phyloP scores from a whole-genome alignment of 768 basidiomycete genomes.

The Panaeolus papilionaceus region DNA sequence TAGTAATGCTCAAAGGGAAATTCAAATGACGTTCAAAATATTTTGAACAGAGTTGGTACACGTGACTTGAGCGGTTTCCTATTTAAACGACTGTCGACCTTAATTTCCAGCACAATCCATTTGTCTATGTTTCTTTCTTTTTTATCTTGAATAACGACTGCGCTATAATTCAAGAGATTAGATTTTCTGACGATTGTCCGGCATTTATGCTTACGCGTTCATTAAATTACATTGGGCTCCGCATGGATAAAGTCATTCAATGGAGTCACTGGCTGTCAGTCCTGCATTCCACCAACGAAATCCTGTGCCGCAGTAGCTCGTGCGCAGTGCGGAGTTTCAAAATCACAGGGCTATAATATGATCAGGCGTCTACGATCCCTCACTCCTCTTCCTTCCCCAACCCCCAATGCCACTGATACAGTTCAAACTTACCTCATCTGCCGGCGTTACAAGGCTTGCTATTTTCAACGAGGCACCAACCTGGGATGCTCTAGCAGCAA shows the following conservation, averaged over 20 bases:
- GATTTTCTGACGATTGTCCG: neutral
- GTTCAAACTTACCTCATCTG: slow-evolving; percentile 70
- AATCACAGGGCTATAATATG: slow-evolving; percentile 20
- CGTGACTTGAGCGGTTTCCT: neutral
- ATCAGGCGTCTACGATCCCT: slow-evolving; percentile 18
- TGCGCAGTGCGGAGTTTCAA: slow-evolving; percentile 53
- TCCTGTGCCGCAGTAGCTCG: slow-evolving; percentile 34
- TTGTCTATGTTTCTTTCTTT: neutral
- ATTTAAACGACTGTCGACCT: neutral
- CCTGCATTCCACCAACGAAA: slow-evolving; percentile 4
- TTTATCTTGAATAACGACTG: neutral
- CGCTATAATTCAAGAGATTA: neutral
- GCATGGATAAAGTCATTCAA: neutral
- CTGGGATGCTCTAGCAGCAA: slow-evolving; percentile 63
- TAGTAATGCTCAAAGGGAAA: neutral
- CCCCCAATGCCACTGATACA: slow-evolving; percentile 50
- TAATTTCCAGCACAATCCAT: neutral
- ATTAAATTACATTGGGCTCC: neutral
- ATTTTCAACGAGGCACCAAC: slow-evolving; percentile 56
- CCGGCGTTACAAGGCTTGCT: slow-evolving; percentile 65
- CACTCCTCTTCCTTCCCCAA: slow-evolving; percentile 26
- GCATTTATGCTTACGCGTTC: slow-evolving; percentile 10
- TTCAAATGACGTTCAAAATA: slow-evolving; percentile 2
- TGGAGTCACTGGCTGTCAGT: neutral
- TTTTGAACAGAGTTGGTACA: neutral